phyloP scores from a whole-genome alignment of 2,329 filamentous ascomycete species.

The Diaporthe eres region DNA sequence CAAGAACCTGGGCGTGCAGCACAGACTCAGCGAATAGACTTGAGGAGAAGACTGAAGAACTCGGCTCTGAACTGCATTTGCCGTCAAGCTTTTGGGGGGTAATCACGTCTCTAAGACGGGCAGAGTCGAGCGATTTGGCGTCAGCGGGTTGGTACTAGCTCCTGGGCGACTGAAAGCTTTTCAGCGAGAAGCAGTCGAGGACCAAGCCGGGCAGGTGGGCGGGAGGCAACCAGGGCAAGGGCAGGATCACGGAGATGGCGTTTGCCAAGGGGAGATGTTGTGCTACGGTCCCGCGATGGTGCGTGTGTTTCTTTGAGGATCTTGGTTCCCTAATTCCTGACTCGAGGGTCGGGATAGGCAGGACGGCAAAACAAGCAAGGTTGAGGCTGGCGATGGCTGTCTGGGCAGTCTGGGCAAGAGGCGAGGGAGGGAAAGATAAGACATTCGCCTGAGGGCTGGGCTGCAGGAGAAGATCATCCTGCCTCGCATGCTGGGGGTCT shows the following conservation, averaged over 20 bases:
- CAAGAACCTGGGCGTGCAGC: background rate
- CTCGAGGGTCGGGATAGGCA: background rate
- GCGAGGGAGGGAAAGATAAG: conserved; percentile 18
- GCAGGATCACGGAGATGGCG: conserved; percentile 27
- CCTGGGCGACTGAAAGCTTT: conserved; percentile 18
- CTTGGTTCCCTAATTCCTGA: conserved; percentile 1
- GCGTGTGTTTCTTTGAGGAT: background rate
- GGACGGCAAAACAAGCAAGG: conserved; percentile 5
- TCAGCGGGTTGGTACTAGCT: conserved; percentile 18
- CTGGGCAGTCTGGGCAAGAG: conserved; percentile 30
- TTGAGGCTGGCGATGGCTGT: conserved; percentile 26
- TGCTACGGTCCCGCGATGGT: conserved; percentile 12
- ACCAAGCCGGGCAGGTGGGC: conserved; percentile 19
- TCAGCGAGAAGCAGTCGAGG: conserved; percentile 25
- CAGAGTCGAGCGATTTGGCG: background rate
- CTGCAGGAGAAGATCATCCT: conserved; percentile 1
- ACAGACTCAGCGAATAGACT: conserved; percentile 42
- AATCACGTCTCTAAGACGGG: conserved; percentile 2
- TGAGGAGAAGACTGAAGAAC: conserved; percentile 50
- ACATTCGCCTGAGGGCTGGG: conserved; percentile 17
- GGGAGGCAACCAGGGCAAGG: background rate
- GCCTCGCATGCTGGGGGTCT: background rate
- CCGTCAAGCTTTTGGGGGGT: background rate
- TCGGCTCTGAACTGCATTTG: conserved; percentile 48
- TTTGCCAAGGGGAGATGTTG: conserved; percentile 23